Percentiles rank a stretch among this genome's conserved stretches.
Conservation (phyloP, 176 grass and related monocot genomes). For the Triticum turgidum region DNA sequence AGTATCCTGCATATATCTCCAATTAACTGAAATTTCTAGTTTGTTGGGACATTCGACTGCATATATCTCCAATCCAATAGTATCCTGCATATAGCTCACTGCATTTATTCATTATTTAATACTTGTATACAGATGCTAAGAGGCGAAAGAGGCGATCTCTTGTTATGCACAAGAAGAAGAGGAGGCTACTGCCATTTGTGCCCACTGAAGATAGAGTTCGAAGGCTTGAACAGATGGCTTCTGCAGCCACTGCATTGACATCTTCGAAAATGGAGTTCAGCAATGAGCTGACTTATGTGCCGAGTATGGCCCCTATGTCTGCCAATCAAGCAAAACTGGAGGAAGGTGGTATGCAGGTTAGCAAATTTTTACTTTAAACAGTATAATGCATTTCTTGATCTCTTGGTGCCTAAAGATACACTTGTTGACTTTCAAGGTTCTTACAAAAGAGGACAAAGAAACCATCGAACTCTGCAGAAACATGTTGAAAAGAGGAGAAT, state of each 20-base stretch:
- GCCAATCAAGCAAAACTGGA: conserved; percentile 71
- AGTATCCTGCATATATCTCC: too few species aligned
- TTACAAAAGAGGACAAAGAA: conserved; percentile 78
- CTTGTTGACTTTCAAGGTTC: conserved; percentile 51
- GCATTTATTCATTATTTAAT: background rate
- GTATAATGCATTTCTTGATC: background rate
- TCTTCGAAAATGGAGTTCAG: conserved; percentile 67
- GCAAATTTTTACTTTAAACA: conserved; percentile 16
- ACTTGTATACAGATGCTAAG: too few species aligned
- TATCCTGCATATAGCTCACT: too few species aligned
- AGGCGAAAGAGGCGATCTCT: too few species aligned
- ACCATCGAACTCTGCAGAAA: conserved; percentile 66
- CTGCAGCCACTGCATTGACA: conserved; percentile 75
- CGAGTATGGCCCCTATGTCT: conserved; percentile 59
- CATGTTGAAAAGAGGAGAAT: conserved; percentile 86
- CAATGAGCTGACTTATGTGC: conserved; percentile 73
- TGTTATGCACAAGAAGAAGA: too few species aligned
- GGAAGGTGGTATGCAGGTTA: conserved; percentile 90
- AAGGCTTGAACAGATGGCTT: conserved; percentile 78
- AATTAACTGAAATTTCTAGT: too few species aligned
- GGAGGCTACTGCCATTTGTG: conserved; percentile 66
- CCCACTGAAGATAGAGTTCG: conserved; percentile 53
- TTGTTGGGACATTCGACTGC: too few species aligned
- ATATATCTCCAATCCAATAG: too few species aligned
- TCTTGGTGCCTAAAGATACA: conserved; percentile 4